A percentile compares a stretch with the other conserved stretches of the same genome.
Evolutionary conservation across 2,329 filamentous ascomycete species (phyloP).

Genomic region (Fusarium incarnatum): DNA sequence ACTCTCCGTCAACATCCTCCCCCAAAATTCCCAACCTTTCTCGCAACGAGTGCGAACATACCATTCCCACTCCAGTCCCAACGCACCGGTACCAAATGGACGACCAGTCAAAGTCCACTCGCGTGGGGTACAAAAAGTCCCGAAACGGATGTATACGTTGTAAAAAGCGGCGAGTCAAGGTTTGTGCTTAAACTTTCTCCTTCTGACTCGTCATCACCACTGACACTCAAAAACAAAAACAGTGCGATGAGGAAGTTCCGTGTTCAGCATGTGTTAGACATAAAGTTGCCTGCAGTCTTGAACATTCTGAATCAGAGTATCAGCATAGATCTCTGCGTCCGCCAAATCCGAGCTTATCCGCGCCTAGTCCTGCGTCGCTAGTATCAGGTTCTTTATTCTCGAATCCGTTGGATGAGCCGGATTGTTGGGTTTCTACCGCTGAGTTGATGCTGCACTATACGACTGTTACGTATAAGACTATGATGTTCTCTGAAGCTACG

Average conservation of each 20-base stretch:
- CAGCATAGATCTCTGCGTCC: constrained; percentile 10
- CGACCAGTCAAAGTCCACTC: constrained; percentile 8
- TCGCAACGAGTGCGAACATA: constrained; percentile 29
- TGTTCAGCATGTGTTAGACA: constrained; percentile 30
- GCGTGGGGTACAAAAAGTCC: constrained; percentile 36
- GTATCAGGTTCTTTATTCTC: constrained; percentile 15
- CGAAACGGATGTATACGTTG: constrained; percentile 32
- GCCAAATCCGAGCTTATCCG: constrained; percentile 1
- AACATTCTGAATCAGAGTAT: neutral
- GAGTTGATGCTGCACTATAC: constrained; percentile 40
- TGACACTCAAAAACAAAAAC: too few relatives aligned
- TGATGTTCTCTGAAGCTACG: constrained; percentile 22
- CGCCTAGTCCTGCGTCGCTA: constrained; percentile 12
- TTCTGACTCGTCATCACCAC: neutral
- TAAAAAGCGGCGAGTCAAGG: constrained; percentile 34
- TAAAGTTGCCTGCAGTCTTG: constrained; percentile 27
- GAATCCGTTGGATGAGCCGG: constrained; percentile 2
- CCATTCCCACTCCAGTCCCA: neutral
- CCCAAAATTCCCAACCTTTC: neutral
- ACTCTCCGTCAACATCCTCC: constrained; percentile 1
- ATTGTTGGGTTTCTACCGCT: constrained; percentile 24
- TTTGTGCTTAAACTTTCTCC: neutral
- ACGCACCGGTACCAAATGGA: neutral
- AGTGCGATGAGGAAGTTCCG: constrained; percentile 31
- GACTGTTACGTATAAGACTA: constrained; percentile 32